Percentiles rank a stretch among this genome's conserved stretches.
Conservation (phyloP, 441 rosid species). For the Pelargonium fulgidum region DNA sequence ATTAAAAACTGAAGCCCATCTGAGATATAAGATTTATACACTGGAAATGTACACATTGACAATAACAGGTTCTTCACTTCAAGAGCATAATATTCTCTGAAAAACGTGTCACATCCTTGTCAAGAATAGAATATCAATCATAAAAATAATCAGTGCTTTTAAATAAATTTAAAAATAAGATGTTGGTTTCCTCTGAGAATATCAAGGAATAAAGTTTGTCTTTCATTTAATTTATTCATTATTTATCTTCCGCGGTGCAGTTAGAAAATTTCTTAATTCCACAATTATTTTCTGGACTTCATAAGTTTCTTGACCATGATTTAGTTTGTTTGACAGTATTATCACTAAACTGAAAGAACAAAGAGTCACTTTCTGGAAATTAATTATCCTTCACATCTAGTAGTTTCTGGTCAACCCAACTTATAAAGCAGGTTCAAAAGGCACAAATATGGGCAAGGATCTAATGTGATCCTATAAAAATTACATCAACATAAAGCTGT, state of each 20-base stretch:
- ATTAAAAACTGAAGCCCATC: not conserved
- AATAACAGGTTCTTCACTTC: no score
- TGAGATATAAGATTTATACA: not conserved
- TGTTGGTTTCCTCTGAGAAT: no score
- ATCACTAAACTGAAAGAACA: not conserved
- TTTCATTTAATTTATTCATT: no score
- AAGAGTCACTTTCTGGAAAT: not conserved
- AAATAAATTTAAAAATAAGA: no score
- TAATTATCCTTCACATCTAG: not conserved
- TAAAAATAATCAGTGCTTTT: no score
- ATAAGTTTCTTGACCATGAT: not conserved
- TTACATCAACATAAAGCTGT: no score
- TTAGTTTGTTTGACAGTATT: not conserved
- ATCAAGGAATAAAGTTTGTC: no score
- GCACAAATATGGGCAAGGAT: not conserved
- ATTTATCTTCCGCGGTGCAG: not conserved
- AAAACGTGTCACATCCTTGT: no score
- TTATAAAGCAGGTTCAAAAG: not conserved
- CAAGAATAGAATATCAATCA: no score
- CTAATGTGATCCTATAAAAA: not conserved
- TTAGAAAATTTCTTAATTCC: not conserved
- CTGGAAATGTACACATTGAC: no score
- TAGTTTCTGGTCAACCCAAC: not conserved
- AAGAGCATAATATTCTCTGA: no score
- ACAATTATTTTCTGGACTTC: not conserved